phyloP scores from a whole-genome alignment of 768 basidiomycete species.

The Boletus fagicola region DNA sequence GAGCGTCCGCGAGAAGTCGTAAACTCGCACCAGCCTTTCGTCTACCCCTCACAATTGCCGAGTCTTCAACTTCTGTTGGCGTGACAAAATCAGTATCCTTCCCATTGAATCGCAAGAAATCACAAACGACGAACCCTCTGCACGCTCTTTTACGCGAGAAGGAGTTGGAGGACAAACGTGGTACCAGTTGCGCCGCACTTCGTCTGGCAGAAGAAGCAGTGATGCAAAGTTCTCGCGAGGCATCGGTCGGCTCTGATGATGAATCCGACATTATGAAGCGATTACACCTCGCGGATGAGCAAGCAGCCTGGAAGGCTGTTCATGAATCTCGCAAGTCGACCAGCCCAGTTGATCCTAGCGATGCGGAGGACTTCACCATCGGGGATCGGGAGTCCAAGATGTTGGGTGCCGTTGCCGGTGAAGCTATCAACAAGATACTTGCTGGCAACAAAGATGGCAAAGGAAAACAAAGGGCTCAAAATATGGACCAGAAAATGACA shows the following conservation, averaged over 20 bases:
- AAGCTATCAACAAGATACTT: slow-evolving; percentile 46
- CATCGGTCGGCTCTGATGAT: slow-evolving; percentile 12
- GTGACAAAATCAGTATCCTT: not conserved
- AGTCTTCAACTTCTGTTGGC: slow-evolving; percentile 4
- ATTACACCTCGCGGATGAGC: slow-evolving; percentile 35
- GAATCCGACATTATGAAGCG: slow-evolving; percentile 23
- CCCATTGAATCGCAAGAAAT: slow-evolving; percentile 18
- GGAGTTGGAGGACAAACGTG: slow-evolving; percentile 27
- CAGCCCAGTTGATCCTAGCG: slow-evolving; percentile 10
- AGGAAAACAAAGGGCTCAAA: slow-evolving; percentile 28
- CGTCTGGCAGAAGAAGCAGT: slow-evolving; percentile 45
- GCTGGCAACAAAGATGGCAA: slow-evolving; percentile 37
- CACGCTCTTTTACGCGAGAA: slow-evolving; percentile 57
- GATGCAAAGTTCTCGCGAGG: slow-evolving; percentile 30
- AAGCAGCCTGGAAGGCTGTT: slow-evolving; percentile 40
- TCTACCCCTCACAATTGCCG: slow-evolving; percentile 13
- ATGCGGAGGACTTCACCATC: slow-evolving; percentile 35
- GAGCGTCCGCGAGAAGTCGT: slow-evolving; percentile 21
- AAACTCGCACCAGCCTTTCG: slow-evolving; percentile 12
- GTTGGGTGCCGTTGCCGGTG: slow-evolving; percentile 34
- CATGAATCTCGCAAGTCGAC: slow-evolving; percentile 20
- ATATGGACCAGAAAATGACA: slow-evolving; percentile 17
- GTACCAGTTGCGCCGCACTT: slow-evolving; percentile 41
- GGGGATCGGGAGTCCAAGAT: slow-evolving; percentile 35
- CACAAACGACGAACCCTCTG: slow-evolving; percentile 47